A percentile compares a stretch with the other conserved stretches of the same genome.
Conservation (phyloP, 257 asterid genomes). For the Solanum dulcamara region DNA sequence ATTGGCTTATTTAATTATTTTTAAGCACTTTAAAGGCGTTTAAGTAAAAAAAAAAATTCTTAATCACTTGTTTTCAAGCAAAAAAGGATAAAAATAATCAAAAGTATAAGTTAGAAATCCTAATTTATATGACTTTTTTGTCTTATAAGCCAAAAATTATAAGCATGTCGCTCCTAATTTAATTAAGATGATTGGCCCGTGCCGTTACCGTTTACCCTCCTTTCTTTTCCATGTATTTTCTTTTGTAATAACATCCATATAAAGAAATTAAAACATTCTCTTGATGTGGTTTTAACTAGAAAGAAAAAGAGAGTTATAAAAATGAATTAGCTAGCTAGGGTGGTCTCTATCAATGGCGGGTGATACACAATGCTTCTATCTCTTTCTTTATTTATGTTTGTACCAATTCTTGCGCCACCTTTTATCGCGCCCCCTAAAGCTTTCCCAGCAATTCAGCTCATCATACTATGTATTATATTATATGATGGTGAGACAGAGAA, state of each 20-base stretch:
- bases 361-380: constrained; percentile 19
- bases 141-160: too few species aligned
- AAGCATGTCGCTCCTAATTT: too few species aligned
- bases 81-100: too few species aligned
- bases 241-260: background rate
- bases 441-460: constrained; percentile 60
- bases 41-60: too few species aligned
- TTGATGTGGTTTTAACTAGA: background rate
- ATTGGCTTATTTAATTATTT: too few species aligned
- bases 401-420: constrained; percentile 51
- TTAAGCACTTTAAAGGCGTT: too few species aligned
- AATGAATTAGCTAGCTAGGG: background rate
- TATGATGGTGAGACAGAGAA: constrained; percentile 1
- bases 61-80: too few species aligned
- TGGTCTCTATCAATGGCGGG: constrained; percentile 48
- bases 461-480: constrained; percentile 6
- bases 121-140: too few species aligned
- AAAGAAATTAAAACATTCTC: background rate
- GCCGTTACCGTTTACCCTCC: background rate
- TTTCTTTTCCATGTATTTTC: background rate
- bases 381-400: background rate
- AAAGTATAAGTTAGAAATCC: too few species aligned
- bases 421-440: constrained; percentile 31
- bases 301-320: background rate
- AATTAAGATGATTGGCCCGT: background rate